Evolutionary conservation across 805 yeast genomes (phyloP), one percentile per base, ranked within the genome.

Genomic region (Saturnispora hagleri): DNA sequence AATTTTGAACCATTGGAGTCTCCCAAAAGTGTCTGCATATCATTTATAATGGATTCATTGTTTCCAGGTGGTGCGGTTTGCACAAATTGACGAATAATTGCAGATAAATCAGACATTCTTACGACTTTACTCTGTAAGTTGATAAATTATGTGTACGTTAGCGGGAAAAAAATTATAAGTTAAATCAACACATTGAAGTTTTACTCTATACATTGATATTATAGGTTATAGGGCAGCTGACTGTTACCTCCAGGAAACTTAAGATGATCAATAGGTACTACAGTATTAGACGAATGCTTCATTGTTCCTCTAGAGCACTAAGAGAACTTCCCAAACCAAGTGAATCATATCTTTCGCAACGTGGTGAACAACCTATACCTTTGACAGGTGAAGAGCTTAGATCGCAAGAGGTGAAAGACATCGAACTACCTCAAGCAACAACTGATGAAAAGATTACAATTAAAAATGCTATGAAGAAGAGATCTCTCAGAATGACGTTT

Each of bases 21-120:
- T 27, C 60, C 54, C 44, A 68, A 51, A 13, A 68, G 58, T 1
- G 58, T 33, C 41, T 60, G 60, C 31, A 70, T 58, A 50, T 67
- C 68, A 9, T 58, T 55, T 56, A 64, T 55, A 26, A 63, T 51
- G 8, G 50, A 47, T 50, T 70, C 56, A 42, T 73, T 73, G 61
- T 75, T 79, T 18, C 84, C 84, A 6, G 82, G 79, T 20, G 84
- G 83, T 3, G 82, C 74, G 50, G 79, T 83, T 31, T 63, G 58
- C 36, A 80, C 62, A 57, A 72, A 65, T 7, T 67, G 60, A 17
- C 61, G 56, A 15, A 69, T 59, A 31, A 69, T 62, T 7, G 59
- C 17, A 48, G 66, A 65, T 27, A 65, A 52, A 18, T 65, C 55
- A 17, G 55, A 38, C 59, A 55, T 48, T 50, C 51, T 27, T 38